Conservation (phyloP, 2,329 filamentous ascomycete genomes). For the Scorias spongiosa region DNA sequence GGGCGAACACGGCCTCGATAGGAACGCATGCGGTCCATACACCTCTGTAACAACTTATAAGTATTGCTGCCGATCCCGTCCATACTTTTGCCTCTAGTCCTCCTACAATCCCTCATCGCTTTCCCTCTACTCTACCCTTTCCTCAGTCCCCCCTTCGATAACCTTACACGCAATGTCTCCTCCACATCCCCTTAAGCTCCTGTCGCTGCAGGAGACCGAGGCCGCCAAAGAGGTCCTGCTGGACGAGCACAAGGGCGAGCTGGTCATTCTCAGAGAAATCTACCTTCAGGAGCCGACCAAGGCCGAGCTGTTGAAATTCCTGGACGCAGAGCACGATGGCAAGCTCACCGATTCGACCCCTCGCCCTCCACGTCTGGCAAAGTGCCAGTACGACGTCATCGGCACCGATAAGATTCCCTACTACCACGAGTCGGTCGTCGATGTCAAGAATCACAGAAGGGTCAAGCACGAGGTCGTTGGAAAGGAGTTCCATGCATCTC, state of each 20-base stretch:
- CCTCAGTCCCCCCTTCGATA: no score
- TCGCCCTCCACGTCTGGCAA: constrained; percentile 30
- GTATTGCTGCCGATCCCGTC: no score
- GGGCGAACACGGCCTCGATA: no score
- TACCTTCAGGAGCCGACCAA: constrained; percentile 20
- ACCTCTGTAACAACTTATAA: no score
- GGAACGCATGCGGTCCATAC: no score
- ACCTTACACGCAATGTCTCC: no score
- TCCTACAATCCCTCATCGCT: no score
- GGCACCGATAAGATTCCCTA: constrained; percentile 35
- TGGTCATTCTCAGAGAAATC: constrained; percentile 15
- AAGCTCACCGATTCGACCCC: constrained; percentile 8
- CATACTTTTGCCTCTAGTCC: no score
- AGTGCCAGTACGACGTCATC: constrained; percentile 42
- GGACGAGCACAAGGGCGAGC: constrained; percentile 9
- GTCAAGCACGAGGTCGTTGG: constrained; percentile 16
- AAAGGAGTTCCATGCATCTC: constrained; percentile 13
- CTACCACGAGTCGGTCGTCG: constrained; percentile 38
- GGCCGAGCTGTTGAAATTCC: constrained; percentile 16
- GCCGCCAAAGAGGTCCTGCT: constrained; percentile 11
- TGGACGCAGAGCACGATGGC: constrained; percentile 18
- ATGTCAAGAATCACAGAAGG: constrained; percentile 10
- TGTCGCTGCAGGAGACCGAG: constrained; percentile 11
- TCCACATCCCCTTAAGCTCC: constrained; percentile 6
- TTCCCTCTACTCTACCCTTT: no score